Conservation (phyloP, 2,329 filamentous ascomycete species). For the Venturia asperata region DNA sequence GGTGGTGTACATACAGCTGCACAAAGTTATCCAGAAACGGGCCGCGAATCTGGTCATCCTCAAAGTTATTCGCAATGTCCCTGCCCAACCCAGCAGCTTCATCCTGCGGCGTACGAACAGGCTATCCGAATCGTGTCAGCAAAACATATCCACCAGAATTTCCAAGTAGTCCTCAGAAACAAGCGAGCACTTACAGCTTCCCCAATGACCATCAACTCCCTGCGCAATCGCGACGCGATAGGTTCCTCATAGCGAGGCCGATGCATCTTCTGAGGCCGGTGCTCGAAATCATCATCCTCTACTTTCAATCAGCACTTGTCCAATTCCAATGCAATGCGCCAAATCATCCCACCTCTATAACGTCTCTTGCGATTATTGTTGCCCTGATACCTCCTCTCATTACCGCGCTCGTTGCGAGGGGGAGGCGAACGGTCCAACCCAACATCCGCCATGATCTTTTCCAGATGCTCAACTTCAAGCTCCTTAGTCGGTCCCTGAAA, state of each 20-base stretch:
- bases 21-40: conserved; percentile 16
- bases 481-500: background rate
- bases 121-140: background rate
- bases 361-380: conserved; percentile 16
- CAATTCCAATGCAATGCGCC: background rate
- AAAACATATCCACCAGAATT: background rate
- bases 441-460: conserved; percentile 14
- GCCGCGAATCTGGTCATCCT: conserved; percentile 19
- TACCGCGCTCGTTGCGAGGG: conserved; percentile 1
- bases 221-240: conserved; percentile 18
- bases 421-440: conserved; percentile 3
- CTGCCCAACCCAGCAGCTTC: conserved; percentile 15
- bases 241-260: conserved; percentile 20
- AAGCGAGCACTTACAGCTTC: conserved; percentile 6
- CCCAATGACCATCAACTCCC: conserved; percentile 17
- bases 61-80: conserved; percentile 19
- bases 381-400: conserved; percentile 3
- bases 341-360: background rate
- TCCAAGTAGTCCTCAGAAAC: background rate
- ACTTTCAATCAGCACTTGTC: background rate
- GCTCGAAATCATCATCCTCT: conserved; percentile 19
- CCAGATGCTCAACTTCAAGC: background rate
- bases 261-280: background rate
- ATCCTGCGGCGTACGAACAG: conserved; percentile 13
- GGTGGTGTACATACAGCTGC: conserved; percentile 1